Percentiles rank a stretch among this genome's conserved stretches.
Evolutionary conservation across 164 flowering plant genomes (phyloP).

Genomic region (Nelumbo lutea): DNA sequence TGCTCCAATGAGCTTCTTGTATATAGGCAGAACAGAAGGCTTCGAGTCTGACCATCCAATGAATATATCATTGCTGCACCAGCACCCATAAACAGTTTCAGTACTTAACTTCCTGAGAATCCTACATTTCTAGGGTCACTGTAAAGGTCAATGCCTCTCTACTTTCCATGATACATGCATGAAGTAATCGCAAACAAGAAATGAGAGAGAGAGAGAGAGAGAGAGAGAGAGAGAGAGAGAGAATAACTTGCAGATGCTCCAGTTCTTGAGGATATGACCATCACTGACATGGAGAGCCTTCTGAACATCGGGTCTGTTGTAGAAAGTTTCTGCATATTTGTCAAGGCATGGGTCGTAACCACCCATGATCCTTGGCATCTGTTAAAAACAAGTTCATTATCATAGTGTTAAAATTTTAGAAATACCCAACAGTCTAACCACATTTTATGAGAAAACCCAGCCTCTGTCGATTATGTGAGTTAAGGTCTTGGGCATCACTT

Average conservation of each 20-base stretch:
- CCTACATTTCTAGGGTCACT: not conserved
- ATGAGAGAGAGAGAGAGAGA: conserved; percentile 16
- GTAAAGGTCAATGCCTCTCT: not conserved
- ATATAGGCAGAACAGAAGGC: conserved; percentile 79
- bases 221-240: conserved; percentile 10
- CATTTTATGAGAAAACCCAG: not conserved
- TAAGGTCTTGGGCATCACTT: not conserved
- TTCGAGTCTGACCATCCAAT: conserved; percentile 52
- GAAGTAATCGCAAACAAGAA: too few relatives aligned
- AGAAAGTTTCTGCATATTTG: conserved; percentile 56
- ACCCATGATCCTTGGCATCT: conserved; percentile 86
- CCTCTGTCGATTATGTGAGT: too few relatives aligned
- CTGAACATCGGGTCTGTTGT: conserved; percentile 82
- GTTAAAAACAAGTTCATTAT: not conserved
- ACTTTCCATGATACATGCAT: not conserved
- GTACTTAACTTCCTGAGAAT: not conserved
- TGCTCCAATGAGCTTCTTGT: conserved; percentile 73
- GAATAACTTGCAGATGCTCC: conserved; percentile 97
- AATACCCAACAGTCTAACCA: too few relatives aligned
- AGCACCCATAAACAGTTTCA: conserved; percentile 1
- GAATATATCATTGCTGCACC: conserved; percentile 53
- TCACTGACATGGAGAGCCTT: conserved; percentile 84
- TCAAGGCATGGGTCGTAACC: conserved; percentile 96
- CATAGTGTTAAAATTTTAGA: not conserved
- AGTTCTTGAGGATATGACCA: conserved; percentile 51